Evolutionary conservation across 164 flowering plant species (phyloP).

Genomic region (Macadamia tetraphylla): DNA sequence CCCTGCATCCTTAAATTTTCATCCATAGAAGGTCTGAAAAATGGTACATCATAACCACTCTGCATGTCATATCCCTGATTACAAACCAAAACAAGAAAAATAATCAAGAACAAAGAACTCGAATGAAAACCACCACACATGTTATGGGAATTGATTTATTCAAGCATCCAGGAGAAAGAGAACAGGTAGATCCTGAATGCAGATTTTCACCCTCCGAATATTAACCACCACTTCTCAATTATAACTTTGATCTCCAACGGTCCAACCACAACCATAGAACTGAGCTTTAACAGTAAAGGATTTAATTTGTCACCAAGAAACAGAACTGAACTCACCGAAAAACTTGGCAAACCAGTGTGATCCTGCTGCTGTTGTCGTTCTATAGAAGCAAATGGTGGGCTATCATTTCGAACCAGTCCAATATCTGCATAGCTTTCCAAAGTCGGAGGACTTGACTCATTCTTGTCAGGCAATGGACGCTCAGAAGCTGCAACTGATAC

Average conservation of each 20-base stretch:
- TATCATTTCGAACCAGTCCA: conserved; percentile 55
- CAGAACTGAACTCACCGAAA: conserved; percentile 46
- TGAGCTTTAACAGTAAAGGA: background rate
- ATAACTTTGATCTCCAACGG: background rate
- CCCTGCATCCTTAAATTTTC: conserved; percentile 60
- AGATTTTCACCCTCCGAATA: background rate
- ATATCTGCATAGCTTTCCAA: conserved; percentile 56
- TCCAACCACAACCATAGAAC: background rate
- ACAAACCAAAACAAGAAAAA: conserved; percentile 7
- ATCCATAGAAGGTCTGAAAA: conserved; percentile 64
- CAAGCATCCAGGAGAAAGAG: background rate
- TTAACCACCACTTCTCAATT: background rate
- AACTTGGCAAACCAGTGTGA: conserved; percentile 41
- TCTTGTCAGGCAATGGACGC: conserved; percentile 43
- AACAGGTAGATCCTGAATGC: background rate
- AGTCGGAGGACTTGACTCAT: conserved; percentile 46
- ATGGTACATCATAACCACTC: conserved; percentile 62
- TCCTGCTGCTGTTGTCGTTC: conserved; percentile 64
- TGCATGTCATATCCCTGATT: conserved; percentile 74
- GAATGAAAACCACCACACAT: background rate
- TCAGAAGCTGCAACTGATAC: conserved; percentile 43
- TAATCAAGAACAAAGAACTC: background rate
- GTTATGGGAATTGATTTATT: background rate
- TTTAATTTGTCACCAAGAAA: background rate
- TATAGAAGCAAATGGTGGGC: conserved; percentile 40